A percentile compares a stretch with the other conserved stretches of the same genome.
Evolutionary conservation across 2,329 filamentous ascomycete genomes (phyloP).

Genomic region (Exophiala sp.): DNA sequence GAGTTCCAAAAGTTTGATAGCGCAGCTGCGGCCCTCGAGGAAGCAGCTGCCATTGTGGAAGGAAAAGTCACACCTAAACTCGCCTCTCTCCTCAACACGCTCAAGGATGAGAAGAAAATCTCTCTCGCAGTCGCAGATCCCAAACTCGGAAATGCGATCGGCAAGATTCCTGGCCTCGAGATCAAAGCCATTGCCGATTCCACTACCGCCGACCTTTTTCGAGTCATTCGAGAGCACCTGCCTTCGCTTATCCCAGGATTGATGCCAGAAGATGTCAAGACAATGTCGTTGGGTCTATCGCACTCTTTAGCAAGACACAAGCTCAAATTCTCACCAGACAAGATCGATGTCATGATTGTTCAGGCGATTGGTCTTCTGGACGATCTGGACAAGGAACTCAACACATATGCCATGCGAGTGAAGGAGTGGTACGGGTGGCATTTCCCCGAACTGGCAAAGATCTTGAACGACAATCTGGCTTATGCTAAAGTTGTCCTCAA

Average conservation of each 20-base stretch:
- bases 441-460: slow-evolving; percentile 96
- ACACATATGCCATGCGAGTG: slow-evolving; percentile 97
- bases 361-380: slow-evolving; percentile 92
- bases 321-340: slow-evolving; percentile 96
- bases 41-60: slow-evolving; percentile 81
- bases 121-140: slow-evolving; percentile 90
- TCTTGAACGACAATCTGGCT: slow-evolving; percentile 92
- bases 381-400: slow-evolving; percentile 96
- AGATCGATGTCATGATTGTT: slow-evolving; percentile 99
- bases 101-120: slow-evolving; percentile 97
- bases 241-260: slow-evolving; percentile 86
- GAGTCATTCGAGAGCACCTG: slow-evolving; percentile 86
- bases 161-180: slow-evolving; percentile 80
- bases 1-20: slow-evolving; percentile 97
- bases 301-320: slow-evolving; percentile 96
- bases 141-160: slow-evolving; percentile 85
- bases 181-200: slow-evolving; percentile 79
- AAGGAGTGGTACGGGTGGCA: slow-evolving; percentile 99
- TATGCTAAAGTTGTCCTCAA: slow-evolving; percentile 83
- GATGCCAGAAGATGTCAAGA: slow-evolving; percentile 75
- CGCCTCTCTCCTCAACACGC: slow-evolving; percentile 70
- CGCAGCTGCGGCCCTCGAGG: slow-evolving; percentile 80
- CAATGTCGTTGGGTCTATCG: slow-evolving; percentile 92
- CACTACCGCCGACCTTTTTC: slow-evolving; percentile 79
- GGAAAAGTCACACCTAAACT: slow-evolving; percentile 92